A percentile compares a stretch with the other conserved stretches of the same genome.
phyloP scores from a whole-genome alignment of 306 rosid species.

The Arachis hypogaea region DNA sequence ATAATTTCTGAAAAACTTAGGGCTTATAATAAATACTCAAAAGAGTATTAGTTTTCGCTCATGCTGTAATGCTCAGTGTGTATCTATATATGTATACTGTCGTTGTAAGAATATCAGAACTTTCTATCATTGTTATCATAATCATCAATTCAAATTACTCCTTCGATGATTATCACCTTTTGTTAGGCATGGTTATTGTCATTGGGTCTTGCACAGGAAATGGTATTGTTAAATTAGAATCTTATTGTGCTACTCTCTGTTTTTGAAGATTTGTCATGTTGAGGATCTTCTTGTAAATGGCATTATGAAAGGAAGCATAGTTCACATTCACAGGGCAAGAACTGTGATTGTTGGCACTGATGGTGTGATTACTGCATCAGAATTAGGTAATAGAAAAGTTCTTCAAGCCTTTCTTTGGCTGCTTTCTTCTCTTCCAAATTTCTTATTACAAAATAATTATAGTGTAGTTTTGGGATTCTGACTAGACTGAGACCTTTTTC shows the following conservation, averaged over 20 bases:
- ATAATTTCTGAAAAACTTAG: slow-evolving; percentile 7
- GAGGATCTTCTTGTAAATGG: slow-evolving; percentile 97
- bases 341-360: slow-evolving; percentile 70
- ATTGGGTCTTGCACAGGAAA: slow-evolving; percentile 21
- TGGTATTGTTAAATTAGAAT: slow-evolving; percentile 18
- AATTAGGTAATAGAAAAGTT: slow-evolving; percentile 62
- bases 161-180: background rate
- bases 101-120: no score
- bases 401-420: background rate
- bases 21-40: background rate
- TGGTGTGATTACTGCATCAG: slow-evolving; percentile 82
- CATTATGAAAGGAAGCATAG: slow-evolving; percentile 80
- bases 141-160: slow-evolving; percentile 18
- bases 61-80: slow-evolving; percentile 6
- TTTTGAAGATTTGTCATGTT: slow-evolving; percentile 88
- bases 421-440: slow-evolving; percentile 36
- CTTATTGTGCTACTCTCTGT: slow-evolving; percentile 40
- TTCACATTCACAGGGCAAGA: slow-evolving; percentile 99
- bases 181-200: slow-evolving; percentile 23
- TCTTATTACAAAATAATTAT: slow-evolving; percentile 17
- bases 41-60: slow-evolving; percentile 11
- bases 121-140: slow-evolving; percentile 28
- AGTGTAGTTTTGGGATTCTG: slow-evolving; percentile 38
- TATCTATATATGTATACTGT: background rate
- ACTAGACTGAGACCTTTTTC: slow-evolving; percentile 48